phyloP scores from a whole-genome alignment of 345 rosid species.

The Fremontodendron californicum region DNA sequence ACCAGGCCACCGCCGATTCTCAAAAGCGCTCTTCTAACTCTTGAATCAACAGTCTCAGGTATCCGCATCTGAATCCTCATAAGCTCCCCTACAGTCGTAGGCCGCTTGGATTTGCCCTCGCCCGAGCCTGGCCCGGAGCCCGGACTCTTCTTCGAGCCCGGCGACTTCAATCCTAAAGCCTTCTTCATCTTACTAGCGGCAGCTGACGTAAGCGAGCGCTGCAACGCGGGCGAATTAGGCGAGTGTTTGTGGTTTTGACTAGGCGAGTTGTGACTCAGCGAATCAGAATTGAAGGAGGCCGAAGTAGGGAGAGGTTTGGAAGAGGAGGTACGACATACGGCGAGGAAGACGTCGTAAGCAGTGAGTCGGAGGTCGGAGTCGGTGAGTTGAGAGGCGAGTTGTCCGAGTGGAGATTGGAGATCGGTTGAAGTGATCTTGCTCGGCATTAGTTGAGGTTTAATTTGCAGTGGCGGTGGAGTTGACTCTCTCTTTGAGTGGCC shows the following conservation, averaged over 20 bases:
- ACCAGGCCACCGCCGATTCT: conserved; percentile 92
- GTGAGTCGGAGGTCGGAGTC: conserved; percentile 80
- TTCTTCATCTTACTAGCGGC: conserved; percentile 97
- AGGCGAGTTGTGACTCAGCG: conserved; percentile 29
- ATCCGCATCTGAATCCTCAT: conserved; percentile 91
- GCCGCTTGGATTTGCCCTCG: conserved; percentile 49
- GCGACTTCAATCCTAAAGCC: conserved; percentile 81
- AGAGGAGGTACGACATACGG: conserved; percentile 76
- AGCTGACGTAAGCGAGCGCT: conserved; percentile 82
- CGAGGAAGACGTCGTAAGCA: conserved; percentile 92
- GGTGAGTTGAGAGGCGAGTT: conserved; percentile 60
- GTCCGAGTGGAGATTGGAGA: conserved; percentile 77
- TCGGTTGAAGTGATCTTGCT: conserved; percentile 30
- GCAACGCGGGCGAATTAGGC: conserved; percentile 53
- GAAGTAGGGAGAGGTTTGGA: conserved; percentile 57
- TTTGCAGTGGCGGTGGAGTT: conserved; percentile 40
- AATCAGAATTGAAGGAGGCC: conserved; percentile 40
- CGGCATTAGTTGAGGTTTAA: conserved; percentile 24
- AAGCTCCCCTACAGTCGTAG: conserved; percentile 82
- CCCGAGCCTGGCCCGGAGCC: conserved; percentile 62
- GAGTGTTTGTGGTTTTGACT: conserved; percentile 22
- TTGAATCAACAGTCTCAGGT: conserved; percentile 70
- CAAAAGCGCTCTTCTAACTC: conserved; percentile 83
- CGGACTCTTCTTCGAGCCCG: conserved; percentile 61
- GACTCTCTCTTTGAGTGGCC: conserved; percentile 83